Conservation (phyloP, 176 grass and related monocot genomes). For the Thalia dealbata region DNA sequence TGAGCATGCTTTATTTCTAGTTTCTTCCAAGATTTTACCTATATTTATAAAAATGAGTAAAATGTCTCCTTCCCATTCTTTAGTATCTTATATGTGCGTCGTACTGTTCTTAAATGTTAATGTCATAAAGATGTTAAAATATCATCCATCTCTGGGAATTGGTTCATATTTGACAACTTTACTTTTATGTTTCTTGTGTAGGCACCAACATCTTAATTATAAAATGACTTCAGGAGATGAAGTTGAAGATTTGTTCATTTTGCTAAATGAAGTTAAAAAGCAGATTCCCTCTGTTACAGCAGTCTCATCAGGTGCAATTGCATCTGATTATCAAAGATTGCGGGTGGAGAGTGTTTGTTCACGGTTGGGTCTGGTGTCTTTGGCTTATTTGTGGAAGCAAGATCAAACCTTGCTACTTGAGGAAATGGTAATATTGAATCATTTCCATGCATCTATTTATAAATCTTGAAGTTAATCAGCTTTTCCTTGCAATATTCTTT, state of each 20-base stretch:
- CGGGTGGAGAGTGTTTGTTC: conserved; percentile 87
- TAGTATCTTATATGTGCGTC: neutral
- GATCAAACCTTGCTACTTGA: conserved; percentile 78
- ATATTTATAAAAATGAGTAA: neutral
- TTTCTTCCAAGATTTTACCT: neutral
- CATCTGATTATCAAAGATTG: conserved; percentile 88
- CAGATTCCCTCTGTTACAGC: conserved; percentile 57
- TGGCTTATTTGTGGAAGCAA: conserved; percentile 90
- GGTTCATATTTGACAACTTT: neutral
- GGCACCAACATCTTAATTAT: conserved; percentile 65
- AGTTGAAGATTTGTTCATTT: conserved; percentile 80
- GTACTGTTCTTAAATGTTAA: neutral
- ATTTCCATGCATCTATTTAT: conserved; percentile 3
- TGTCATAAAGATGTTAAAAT: neutral
- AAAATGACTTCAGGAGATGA: conserved; percentile 57
- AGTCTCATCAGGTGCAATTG: conserved; percentile 75
- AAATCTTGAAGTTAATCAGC: neutral
- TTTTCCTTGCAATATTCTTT: neutral
- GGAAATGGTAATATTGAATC: conserved; percentile 78
- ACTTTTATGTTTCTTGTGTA: conserved; percentile 10
- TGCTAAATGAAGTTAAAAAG: conserved; percentile 63
- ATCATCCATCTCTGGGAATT: neutral
- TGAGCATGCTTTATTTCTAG: neutral
- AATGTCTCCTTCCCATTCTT: neutral
- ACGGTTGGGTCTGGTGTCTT: conserved; percentile 64